Conservation (phyloP, 2,329 filamentous ascomycete species). For the Akanthomyces dipterigenus region DNA sequence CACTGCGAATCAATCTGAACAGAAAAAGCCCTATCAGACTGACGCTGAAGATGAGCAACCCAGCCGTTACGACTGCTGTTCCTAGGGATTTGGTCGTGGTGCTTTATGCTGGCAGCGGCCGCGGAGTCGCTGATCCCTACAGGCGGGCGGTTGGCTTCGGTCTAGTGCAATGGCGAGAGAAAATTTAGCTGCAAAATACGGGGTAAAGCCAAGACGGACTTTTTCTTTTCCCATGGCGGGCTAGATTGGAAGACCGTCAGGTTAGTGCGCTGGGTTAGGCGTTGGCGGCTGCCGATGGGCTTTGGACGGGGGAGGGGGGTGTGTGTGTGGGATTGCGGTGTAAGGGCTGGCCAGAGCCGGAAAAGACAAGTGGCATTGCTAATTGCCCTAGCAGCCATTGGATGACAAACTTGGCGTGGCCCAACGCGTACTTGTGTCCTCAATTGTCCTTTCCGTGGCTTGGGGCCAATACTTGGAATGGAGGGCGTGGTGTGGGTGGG, state of each 20-base stretch:
- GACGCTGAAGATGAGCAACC: too few species aligned
- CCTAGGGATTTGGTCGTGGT: too few species aligned
- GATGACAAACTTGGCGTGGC: neutral
- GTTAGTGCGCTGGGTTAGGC: conserved; percentile 6
- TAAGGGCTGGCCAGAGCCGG: neutral
- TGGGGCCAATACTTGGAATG: neutral
- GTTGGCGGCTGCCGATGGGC: conserved; percentile 7
- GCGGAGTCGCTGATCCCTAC: neutral
- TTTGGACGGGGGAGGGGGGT: neutral
- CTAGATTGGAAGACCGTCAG: neutral
- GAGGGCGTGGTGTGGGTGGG: neutral
- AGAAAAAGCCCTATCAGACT: too few species aligned
- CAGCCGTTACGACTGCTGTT: too few species aligned
- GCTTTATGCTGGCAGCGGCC: neutral
- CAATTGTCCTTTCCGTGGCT: neutral
- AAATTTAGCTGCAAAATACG: neutral
- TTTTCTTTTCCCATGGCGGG: neutral
- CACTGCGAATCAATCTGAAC: too few species aligned
- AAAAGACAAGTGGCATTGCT: neutral
- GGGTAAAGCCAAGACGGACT: neutral
- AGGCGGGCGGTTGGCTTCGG: neutral
- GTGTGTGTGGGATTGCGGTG: neutral
- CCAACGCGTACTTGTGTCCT: neutral
- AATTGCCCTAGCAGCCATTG: neutral
- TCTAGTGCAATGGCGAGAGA: neutral